These are phyloP conservation scores for Terfezia boudieri DNA, from an alignment of 495 filamentous ascomycete genomes.

Conservation along the genomic window DNA sequence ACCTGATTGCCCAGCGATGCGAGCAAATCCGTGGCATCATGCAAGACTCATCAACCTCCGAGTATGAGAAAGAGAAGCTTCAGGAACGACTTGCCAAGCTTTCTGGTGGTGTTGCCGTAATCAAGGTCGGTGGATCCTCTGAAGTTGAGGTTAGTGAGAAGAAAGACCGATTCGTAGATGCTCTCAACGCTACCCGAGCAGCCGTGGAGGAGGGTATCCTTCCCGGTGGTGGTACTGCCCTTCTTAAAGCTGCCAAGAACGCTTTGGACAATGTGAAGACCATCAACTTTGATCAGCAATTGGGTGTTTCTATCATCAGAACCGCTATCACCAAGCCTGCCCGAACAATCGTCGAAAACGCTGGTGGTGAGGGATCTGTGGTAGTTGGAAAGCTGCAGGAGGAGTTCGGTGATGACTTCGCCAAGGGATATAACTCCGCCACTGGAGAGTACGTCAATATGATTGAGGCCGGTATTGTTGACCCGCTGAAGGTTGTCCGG, in stretches of 20 bases:
- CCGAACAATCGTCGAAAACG: constrained; percentile 91
- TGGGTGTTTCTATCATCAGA: constrained; percentile 93
- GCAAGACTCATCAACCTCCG: constrained; percentile 73
- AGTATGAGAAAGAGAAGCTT: constrained; percentile 99
- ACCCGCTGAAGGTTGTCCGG: constrained; percentile 96
- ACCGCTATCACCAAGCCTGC: constrained; percentile 89
- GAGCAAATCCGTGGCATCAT: constrained; percentile 98
- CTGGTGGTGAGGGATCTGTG: constrained; percentile 84
- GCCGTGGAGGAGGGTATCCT: constrained; percentile 98
- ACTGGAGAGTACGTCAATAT: constrained; percentile 98
- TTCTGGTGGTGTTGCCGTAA: constrained; percentile 95
- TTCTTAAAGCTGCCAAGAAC: constrained; percentile 89
- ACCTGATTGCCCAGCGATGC: constrained; percentile 78
- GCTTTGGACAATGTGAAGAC: constrained; percentile 60
- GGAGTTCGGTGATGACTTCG: constrained; percentile 80
- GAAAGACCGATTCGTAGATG: constrained; percentile 98
- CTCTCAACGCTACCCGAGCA: constrained; percentile 91
- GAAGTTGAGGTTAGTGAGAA: constrained; percentile 98
- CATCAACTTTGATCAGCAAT: constrained; percentile 95
- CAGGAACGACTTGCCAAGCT: constrained; percentile 99
- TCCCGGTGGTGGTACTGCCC: constrained; percentile 90
- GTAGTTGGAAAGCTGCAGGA: constrained; percentile 96
- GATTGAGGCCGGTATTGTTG: constrained; percentile 89
- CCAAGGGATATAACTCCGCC: constrained; percentile 88
- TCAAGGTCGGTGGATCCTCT: constrained; percentile 92